Base-by-base conservation (phyloP, 139 green algal genomes). In the Chlorella sp. region DNA sequence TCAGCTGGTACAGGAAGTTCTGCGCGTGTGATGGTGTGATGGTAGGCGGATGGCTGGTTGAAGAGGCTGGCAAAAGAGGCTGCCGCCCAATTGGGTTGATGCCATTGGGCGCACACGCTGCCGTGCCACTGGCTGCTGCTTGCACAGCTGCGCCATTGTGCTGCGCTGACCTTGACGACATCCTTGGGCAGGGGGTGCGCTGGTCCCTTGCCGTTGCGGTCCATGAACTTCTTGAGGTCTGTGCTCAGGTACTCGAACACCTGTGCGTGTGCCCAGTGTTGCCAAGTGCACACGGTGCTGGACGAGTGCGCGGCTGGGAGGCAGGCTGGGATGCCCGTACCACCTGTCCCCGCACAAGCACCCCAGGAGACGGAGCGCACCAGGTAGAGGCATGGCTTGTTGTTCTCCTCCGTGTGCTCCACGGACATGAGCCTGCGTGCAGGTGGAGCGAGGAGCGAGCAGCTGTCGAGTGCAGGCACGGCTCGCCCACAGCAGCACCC, bases 221-320 rank as follows among this genome's bases (percentile, higher is more conserved):
- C 95, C 95, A 99, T 99, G 83, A 90, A 97, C 79, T 97, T 96
- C 85, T 98, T 99, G 23, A 99, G 86, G 82, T 99, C 95, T 24
- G 91, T 96, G 71, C 90, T 90, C 17, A 98, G 86, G 80, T 94
- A 98, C 79, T 99, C 95, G 78, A 99, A 99, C 1, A 99, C 88
- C 80, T 91, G 77, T 31, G 62, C 35, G 63, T 10, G 29, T 17
- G 27, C 22, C 4, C 6, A 35, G 17, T 55, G 42, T 17, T 10
- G 42, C 42, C 10, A 55, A 55, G 42, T 55, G n/a, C n/a, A n/a
- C n/a, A n/a, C n/a, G n/a, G n/a, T n/a, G n/a, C n/a, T n/a, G n/a
- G n/a, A n/a, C n/a, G n/a, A n/a, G n/a, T n/a, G n/a, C n/a, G n/a
- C n/a, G n/a, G n/a, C n/a, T n/a, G n/a, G n/a, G n/a, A n/a, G n/a